These are phyloP conservation scores for Eremomyces bilateralis DNA, from an alignment of 495 filamentous ascomycete genomes.

Conservation along the genomic window DNA sequence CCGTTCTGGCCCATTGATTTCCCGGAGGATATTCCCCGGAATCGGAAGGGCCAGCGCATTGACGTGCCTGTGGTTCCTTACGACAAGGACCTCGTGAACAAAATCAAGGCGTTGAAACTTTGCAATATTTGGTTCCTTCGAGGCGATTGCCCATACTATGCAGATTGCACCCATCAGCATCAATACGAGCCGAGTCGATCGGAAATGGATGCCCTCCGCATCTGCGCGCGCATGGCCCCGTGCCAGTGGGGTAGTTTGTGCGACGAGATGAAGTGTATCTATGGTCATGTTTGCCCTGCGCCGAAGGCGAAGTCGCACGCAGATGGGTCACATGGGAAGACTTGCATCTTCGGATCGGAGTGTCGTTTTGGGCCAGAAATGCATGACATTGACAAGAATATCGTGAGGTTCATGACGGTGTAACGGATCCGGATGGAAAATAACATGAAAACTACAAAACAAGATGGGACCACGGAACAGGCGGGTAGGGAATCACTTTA, in stretches of 20 bases:
- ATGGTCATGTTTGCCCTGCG: constrained; percentile 37
- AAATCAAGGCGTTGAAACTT: constrained; percentile 47
- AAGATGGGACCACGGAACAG: too few species aligned
- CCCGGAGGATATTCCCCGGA: constrained; percentile 30
- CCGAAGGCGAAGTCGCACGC: constrained; percentile 5
- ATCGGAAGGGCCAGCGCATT: constrained; percentile 51
- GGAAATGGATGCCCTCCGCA: constrained; percentile 44
- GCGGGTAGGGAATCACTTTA: too few species aligned
- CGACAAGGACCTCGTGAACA: constrained; percentile 34
- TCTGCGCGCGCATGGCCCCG: constrained; percentile 57
- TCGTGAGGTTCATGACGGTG: constrained; percentile 5
- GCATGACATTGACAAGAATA: constrained; percentile 14
- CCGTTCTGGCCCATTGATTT: too few species aligned
- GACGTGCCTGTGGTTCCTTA: constrained; percentile 34
- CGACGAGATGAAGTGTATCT: constrained; percentile 58
- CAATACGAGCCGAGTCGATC: constrained; percentile 42
- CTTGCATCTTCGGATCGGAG: constrained; percentile 15
- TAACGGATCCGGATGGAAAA: neutral
- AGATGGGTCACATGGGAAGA: constrained; percentile 9
- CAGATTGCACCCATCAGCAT: constrained; percentile 57
- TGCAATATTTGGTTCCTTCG: constrained; percentile 75
- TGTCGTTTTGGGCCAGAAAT: constrained; percentile 16
- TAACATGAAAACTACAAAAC: too few species aligned
- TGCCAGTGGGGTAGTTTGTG: constrained; percentile 56
- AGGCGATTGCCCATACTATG: constrained; percentile 47